Percentiles rank a stretch among this genome's conserved stretches.
Conservation (phyloP, 73 alveolate species). For the Breviolum minutum region DNA sequence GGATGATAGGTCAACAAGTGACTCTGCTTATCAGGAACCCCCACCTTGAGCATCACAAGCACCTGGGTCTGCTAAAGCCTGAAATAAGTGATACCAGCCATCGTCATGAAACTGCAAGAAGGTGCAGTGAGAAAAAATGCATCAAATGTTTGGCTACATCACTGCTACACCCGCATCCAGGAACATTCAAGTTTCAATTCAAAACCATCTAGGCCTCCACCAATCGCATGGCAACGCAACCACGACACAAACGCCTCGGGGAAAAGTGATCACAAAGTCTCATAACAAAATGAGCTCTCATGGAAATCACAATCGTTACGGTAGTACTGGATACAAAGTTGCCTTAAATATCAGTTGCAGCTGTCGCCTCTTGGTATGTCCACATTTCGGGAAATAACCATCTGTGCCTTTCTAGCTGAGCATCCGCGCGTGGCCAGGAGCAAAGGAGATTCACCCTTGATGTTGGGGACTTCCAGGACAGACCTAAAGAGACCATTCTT, state of each 20-base stretch:
- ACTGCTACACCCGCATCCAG: not conserved
- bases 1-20: too few relatives aligned
- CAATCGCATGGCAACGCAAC: slow-evolving; percentile 90
- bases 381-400: not conserved
- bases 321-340: not conserved
- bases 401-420: not conserved
- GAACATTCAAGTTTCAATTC: not conserved
- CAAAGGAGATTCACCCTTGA: slow-evolving; percentile 72
- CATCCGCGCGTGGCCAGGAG: slow-evolving; percentile 45
- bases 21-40: too few relatives aligned
- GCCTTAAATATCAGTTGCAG: not conserved
- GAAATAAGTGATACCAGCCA: not conserved
- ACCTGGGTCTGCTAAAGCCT: slow-evolving; percentile 90
- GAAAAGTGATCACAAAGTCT: too few relatives aligned
- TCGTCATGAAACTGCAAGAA: not conserved
- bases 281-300: not conserved
- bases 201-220: slow-evolving; percentile 7
- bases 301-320: not conserved
- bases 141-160: not conserved
- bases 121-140: not conserved
- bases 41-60: slow-evolving; percentile 64
- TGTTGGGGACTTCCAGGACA: slow-evolving; percentile 49
- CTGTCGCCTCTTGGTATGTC: not conserved
- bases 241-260: slow-evolving; percentile 80
- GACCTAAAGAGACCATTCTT: not conserved